phyloP scores from a whole-genome alignment of 106 monocot species.

The Narthecium ossifragum region DNA sequence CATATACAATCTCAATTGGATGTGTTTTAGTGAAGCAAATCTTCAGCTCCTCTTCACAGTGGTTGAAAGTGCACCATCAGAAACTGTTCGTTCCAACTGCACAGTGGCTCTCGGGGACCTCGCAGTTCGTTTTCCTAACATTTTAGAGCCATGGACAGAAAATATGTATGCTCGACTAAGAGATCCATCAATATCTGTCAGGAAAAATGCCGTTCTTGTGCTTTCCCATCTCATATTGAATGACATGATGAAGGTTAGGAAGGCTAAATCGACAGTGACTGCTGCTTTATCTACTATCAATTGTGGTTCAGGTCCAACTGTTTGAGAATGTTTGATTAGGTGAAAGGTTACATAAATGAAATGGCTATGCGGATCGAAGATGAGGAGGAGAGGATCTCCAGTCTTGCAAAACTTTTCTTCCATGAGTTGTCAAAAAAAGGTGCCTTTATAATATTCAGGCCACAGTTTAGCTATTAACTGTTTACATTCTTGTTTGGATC shows the following conservation, averaged over 20 bases:
- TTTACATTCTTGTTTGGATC: neutral
- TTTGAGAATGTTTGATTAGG: constrained; percentile 38
- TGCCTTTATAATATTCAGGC: constrained; percentile 4
- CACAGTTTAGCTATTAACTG: neutral
- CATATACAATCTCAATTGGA: neutral
- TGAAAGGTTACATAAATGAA: constrained; percentile 99
- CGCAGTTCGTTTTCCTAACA: constrained; percentile 91
- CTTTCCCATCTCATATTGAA: constrained; percentile 98
- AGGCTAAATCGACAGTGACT: neutral
- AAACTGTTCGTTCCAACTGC: constrained; percentile 94
- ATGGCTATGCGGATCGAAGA: constrained; percentile 89
- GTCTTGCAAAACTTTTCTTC: constrained; percentile 92
- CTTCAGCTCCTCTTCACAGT: constrained; percentile 95
- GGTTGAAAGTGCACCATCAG: constrained; percentile 71
- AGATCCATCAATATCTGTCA: constrained; percentile 78
- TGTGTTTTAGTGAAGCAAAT: constrained; percentile 65
- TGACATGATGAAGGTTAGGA: constrained; percentile 98
- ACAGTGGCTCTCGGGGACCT: constrained; percentile 91
- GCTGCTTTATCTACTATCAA: neutral
- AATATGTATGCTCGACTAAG: constrained; percentile 85
- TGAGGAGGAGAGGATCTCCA: constrained; percentile 87
- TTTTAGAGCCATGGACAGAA: constrained; percentile 96
- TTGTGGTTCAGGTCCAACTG: neutral
- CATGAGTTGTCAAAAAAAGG: constrained; percentile 99
- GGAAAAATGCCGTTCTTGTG: constrained; percentile 98